A percentile compares a stretch with the other conserved stretches of the same genome.
Evolutionary conservation across 306 rosid genomes (phyloP).

Genomic region (Cucurbita moschata): DNA sequence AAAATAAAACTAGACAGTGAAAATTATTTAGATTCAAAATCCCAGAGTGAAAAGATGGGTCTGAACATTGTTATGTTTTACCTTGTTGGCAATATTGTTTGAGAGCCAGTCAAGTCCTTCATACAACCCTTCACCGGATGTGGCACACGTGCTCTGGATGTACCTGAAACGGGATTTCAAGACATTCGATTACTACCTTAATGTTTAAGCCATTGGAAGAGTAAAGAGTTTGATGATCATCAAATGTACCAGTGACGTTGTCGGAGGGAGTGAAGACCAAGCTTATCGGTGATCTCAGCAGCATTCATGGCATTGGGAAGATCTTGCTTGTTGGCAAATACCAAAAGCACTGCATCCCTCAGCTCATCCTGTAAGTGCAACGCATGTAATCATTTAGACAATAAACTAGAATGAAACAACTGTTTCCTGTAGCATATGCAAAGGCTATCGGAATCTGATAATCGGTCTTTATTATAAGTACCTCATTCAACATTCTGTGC

Average conservation of each 20-base stretch:
- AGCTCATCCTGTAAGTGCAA: constrained; percentile 33
- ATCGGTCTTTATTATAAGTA: neutral
- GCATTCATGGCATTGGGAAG: constrained; percentile 70
- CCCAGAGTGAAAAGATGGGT: neutral
- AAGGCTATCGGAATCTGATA: neutral
- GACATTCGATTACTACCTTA: neutral
- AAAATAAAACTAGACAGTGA: neutral
- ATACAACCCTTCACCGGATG: constrained; percentile 61
- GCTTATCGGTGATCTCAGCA: constrained; percentile 54
- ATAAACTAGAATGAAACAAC: neutral
- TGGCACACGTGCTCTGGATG: constrained; percentile 63
- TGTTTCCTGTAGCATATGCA: neutral
- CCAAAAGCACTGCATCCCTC: constrained; percentile 57
- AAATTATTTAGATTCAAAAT: neutral
- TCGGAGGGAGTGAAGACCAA: constrained; percentile 50
- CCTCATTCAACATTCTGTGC: constrained; percentile 70
- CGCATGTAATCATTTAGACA: neutral
- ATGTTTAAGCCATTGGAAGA: neutral
- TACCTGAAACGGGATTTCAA: constrained; percentile 26
- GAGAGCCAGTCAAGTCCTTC: constrained; percentile 74
- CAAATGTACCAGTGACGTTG: constrained; percentile 48
- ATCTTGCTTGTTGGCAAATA: constrained; percentile 63
- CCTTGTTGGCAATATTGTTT: constrained; percentile 53
- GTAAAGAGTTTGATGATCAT: neutral
- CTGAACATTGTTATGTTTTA: neutral